Percentiles rank a stretch among this genome's conserved stretches.
Evolutionary conservation across 2,329 filamentous ascomycete species (phyloP).

Genomic region (Apiospora kogelbergensis): DNA sequence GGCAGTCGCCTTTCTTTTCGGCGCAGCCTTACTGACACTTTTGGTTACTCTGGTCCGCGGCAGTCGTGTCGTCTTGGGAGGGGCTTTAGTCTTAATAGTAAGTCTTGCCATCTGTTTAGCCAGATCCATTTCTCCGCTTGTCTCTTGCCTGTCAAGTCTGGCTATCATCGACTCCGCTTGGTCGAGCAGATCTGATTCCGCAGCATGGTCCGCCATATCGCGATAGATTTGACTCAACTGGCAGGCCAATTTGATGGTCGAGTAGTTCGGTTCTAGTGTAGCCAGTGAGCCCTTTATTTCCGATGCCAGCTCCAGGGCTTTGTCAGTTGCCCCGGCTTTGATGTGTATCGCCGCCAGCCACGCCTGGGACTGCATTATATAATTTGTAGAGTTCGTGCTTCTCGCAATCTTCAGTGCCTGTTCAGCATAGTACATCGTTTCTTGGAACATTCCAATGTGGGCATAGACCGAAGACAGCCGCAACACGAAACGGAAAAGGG

Average conservation of each 20-base stretch:
- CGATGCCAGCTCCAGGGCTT: constrained; percentile 55
- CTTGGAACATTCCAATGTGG: constrained; percentile 82
- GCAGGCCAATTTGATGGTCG: constrained; percentile 49
- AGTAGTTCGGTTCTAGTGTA: constrained; percentile 42
- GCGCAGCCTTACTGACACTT: constrained; percentile 22
- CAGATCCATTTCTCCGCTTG: constrained; percentile 28
- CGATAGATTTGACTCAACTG: constrained; percentile 57
- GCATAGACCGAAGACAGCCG: constrained; percentile 78
- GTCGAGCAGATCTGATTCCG: constrained; percentile 43
- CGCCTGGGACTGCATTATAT: constrained; percentile 52
- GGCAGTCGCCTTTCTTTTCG: constrained; percentile 23
- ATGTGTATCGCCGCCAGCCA: constrained; percentile 57
- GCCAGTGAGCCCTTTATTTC: constrained; percentile 54
- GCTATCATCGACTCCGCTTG: constrained; percentile 50
- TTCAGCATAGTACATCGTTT: constrained; percentile 85
- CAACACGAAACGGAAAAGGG: constrained; percentile 69
- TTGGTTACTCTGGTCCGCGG: constrained; percentile 21
- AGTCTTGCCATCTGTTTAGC: constrained; percentile 36
- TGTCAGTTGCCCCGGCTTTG: constrained; percentile 58
- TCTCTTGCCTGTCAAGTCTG: constrained; percentile 24
- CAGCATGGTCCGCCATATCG: constrained; percentile 45
- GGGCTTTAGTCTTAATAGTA: constrained; percentile 31
- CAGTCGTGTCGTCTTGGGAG: constrained; percentile 21
- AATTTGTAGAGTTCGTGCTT: constrained; percentile 62
- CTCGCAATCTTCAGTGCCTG: constrained; percentile 77